phyloP scores from a whole-genome alignment of 306 rosid genomes.

The Cyclanthera cordifolia region DNA sequence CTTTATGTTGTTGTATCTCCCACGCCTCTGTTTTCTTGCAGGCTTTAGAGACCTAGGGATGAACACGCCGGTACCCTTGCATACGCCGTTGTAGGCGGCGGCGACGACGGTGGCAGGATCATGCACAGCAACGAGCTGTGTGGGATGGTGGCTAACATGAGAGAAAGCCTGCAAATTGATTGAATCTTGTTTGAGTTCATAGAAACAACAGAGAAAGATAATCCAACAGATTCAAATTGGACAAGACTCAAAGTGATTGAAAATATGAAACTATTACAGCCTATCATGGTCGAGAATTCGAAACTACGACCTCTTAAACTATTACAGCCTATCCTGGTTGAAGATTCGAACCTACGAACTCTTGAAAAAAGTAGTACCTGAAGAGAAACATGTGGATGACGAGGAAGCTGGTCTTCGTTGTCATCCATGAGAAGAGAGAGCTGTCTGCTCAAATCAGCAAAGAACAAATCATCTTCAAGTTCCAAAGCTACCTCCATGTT shows the following conservation, averaged over 20 bases:
- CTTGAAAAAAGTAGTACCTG: constrained; percentile 26
- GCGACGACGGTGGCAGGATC: constrained; percentile 17
- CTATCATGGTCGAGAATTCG: neutral
- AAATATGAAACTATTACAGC: neutral
- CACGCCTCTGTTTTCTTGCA: constrained; percentile 47
- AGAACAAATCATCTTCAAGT: constrained; percentile 32
- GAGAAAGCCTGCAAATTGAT: constrained; percentile 34
- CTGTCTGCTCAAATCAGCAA: constrained; percentile 74
- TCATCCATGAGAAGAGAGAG: constrained; percentile 78
- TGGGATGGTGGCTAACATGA: constrained; percentile 32
- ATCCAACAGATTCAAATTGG: neutral
- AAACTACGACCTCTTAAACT: neutral
- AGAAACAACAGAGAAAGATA: neutral
- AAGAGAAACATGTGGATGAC: constrained; percentile 30
- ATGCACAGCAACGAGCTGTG: constrained; percentile 18
- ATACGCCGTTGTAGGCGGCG: constrained; percentile 28
- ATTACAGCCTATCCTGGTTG: neutral
- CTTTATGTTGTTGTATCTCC: constrained; percentile 35
- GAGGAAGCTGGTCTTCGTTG: constrained; percentile 43
- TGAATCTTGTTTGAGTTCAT: neutral
- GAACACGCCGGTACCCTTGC: constrained; percentile 88
- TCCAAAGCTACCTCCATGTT: constrained; percentile 17
- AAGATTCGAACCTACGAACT: neutral
- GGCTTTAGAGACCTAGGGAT: constrained; percentile 56
- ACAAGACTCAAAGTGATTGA: neutral